A percentile compares a stretch with the other conserved stretches of the same genome.
These are phyloP conservation scores for Colletotrichum ledebouriae DNA, from an alignment of 2,329 filamentous ascomycete species.

Conservation along the genomic window DNA sequence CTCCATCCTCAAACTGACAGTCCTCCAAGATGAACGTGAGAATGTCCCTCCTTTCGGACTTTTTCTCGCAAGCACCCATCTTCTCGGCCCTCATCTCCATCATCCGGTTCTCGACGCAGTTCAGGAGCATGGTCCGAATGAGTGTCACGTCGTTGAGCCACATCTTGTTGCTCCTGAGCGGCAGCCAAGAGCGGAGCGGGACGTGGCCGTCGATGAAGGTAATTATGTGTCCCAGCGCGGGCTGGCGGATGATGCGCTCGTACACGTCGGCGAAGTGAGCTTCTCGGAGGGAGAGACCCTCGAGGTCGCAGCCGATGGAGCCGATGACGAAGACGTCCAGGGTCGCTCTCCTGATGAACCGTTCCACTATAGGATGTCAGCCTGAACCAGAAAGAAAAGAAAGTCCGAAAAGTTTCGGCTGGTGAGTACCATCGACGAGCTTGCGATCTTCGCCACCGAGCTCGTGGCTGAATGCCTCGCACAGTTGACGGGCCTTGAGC, in stretches of 20 bases:
- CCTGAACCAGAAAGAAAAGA: background rate
- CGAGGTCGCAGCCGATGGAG: constrained; percentile 52
- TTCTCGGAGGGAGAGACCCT: constrained; percentile 45
- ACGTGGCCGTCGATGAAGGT: constrained; percentile 50
- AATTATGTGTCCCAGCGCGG: constrained; percentile 47
- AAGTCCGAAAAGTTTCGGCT: background rate
- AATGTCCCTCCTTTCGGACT: constrained; percentile 44
- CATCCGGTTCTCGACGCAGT: constrained; percentile 47
- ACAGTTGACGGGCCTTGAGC: constrained; percentile 49
- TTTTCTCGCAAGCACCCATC: constrained; percentile 42
- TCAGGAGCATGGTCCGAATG: constrained; percentile 51
- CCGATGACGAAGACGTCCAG: constrained; percentile 53
- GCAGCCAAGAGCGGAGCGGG: constrained; percentile 52
- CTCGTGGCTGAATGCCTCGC: constrained; percentile 47
- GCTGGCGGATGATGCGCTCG: constrained; percentile 50
- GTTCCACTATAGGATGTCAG: constrained; percentile 44
- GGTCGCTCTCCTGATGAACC: constrained; percentile 49
- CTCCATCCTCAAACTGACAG: constrained; percentile 32
- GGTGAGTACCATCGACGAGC: constrained; percentile 47
- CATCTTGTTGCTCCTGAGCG: constrained; percentile 54
- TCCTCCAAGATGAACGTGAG: constrained; percentile 49
- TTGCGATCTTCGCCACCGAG: constrained; percentile 44
- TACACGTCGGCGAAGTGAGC: constrained; percentile 50
- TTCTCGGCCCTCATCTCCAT: constrained; percentile 46
- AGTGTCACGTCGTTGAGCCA: constrained; percentile 53